phyloP scores from a whole-genome alignment of 164 flowering plant genomes.

The Umbilicus rupestris region DNA sequence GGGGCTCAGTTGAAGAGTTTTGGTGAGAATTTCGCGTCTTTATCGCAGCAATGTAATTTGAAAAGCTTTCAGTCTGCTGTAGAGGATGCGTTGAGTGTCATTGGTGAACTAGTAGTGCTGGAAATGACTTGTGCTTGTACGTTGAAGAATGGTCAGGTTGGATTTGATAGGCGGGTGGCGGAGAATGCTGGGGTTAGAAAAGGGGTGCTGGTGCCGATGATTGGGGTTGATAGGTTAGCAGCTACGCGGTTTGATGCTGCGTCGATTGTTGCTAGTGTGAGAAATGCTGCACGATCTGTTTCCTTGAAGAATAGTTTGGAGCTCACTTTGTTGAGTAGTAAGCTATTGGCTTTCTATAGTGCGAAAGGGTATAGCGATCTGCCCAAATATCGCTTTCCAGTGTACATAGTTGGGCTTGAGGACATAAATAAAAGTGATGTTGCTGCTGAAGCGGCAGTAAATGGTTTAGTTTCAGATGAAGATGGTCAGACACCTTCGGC shows the following conservation, averaged over 20 bases:
- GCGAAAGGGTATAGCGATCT: slow-evolving; percentile 24
- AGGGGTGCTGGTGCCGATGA: slow-evolving; percentile 22
- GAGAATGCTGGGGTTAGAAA: slow-evolving; percentile 36
- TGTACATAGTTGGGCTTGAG: slow-evolving; percentile 24
- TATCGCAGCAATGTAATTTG: slow-evolving; percentile 40
- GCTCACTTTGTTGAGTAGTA: slow-evolving; percentile 18
- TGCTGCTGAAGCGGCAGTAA: not conserved
- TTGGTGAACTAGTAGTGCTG: slow-evolving; percentile 39
- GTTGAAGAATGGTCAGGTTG: slow-evolving; percentile 13
- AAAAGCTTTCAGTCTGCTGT: slow-evolving; percentile 46
- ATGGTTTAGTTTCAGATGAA: slow-evolving; percentile 10
- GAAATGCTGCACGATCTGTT: slow-evolving; percentile 16
- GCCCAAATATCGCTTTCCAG: slow-evolving; percentile 23
- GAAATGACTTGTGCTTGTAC: slow-evolving; percentile 49
- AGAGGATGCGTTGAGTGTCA: slow-evolving; percentile 36
- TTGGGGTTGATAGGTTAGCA: slow-evolving; percentile 11
- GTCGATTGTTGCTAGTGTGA: slow-evolving; percentile 16
- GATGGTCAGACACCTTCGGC: not conserved
- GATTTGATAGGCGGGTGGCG: slow-evolving; percentile 22
- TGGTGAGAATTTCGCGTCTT: slow-evolving; percentile 35
- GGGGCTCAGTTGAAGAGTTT: slow-evolving; percentile 64
- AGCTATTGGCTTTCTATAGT: slow-evolving; percentile 34
- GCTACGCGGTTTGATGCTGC: slow-evolving; percentile 14
- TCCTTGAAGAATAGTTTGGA: slow-evolving; percentile 18
- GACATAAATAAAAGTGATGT: slow-evolving; percentile 10